phyloP scores from a whole-genome alignment of 306 rosid genomes.

The Fragaria iinumae region DNA sequence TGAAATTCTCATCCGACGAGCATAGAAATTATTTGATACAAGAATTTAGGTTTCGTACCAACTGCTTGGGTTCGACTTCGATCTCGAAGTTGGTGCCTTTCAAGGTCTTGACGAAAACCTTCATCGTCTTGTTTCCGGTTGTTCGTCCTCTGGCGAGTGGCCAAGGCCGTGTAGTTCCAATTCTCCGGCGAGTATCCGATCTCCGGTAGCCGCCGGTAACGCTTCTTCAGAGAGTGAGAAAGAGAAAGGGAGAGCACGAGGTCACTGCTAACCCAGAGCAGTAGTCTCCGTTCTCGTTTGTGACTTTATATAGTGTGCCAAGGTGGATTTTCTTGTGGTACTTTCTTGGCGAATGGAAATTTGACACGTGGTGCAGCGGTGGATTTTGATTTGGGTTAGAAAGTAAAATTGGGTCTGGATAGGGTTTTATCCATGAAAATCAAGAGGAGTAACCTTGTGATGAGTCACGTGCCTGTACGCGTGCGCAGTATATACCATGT shows the following conservation, averaged over 20 bases:
- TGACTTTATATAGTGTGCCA: background rate
- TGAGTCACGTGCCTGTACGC: background rate
- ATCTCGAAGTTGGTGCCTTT: conserved; percentile 67
- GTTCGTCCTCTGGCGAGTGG: conserved; percentile 28
- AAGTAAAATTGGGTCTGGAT: background rate
- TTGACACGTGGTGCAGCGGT: background rate
- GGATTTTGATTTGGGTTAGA: background rate
- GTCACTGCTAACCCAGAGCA: conserved; percentile 17
- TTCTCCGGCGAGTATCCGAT: conserved; percentile 17
- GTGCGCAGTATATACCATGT: background rate
- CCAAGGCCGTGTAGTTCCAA: conserved; percentile 11
- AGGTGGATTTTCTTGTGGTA: background rate
- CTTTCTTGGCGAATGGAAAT: background rate
- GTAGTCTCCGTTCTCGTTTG: background rate
- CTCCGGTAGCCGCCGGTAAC: conserved; percentile 27
- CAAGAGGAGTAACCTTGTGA: background rate
- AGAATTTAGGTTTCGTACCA: conserved; percentile 22
- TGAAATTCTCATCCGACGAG: background rate
- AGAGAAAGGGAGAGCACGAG: background rate
- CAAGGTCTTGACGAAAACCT: conserved; percentile 71
- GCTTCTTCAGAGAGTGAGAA: background rate
- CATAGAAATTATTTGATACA: background rate
- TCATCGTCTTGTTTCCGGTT: conserved; percentile 45
- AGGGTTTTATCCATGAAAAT: too few relatives aligned
- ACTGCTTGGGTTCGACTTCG: conserved; percentile 52